Evolutionary conservation across 306 rosid genomes (phyloP).

Genomic region (Albizia julibrissin): DNA sequence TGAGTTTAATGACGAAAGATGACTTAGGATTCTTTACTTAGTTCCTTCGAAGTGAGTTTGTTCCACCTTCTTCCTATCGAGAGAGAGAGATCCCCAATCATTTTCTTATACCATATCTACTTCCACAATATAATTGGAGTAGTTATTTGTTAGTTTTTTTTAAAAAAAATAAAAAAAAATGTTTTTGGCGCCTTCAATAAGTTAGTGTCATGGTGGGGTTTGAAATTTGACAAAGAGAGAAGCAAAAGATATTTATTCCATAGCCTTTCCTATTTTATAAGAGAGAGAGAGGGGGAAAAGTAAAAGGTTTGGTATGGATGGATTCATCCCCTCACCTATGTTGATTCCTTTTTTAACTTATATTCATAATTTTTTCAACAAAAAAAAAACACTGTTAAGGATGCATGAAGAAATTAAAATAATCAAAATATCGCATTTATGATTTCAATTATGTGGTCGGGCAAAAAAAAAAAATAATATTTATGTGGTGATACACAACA

Average conservation of each 20-base stretch:
- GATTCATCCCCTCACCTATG: not conserved
- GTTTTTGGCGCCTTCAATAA: not conserved
- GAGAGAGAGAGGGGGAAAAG: not conserved
- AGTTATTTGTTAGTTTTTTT: not conserved
- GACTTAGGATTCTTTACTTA: not conserved
- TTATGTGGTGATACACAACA: not conserved
- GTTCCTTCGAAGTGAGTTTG: constrained; percentile 27
- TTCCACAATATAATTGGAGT: not conserved
- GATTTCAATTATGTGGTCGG: not conserved
- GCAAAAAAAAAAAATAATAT: too few species aligned
- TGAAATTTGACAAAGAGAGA: not conserved
- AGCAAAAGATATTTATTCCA: not conserved
- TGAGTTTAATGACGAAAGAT: constrained; percentile 16
- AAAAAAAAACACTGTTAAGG: not conserved
- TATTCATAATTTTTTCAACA: not conserved
- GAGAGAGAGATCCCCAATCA: constrained; percentile 38
- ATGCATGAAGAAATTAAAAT: not conserved
- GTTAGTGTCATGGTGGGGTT: not conserved
- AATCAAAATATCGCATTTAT: not conserved
- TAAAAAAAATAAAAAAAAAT: too few species aligned
- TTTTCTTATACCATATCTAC: not conserved
- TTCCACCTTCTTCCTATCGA: constrained; percentile 39
- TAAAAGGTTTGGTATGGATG: not conserved
- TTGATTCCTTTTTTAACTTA: not conserved
- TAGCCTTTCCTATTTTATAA: too few species aligned